Evolutionary conservation across 2,329 filamentous ascomycete genomes (phyloP).

Genomic region (Aspergillus pseudoglaucus): DNA sequence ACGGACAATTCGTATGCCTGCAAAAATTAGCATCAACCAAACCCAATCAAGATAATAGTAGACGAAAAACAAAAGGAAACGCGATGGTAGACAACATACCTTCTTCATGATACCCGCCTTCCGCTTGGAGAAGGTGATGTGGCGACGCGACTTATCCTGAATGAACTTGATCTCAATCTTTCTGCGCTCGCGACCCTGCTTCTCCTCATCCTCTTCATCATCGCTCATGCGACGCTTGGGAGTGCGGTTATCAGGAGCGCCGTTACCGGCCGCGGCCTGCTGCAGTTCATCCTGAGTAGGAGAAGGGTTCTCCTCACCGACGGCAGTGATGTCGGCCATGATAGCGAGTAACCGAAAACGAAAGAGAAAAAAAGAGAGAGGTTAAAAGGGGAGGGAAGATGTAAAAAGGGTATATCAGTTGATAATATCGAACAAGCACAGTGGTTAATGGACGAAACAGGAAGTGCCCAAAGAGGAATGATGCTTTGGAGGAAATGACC

Average conservation of each 20-base stretch:
- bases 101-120: conserved; percentile 99
- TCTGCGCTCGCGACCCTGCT: conserved; percentile 92
- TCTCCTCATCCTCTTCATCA: conserved; percentile 95
- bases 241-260: conserved; percentile 67
- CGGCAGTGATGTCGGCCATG: conserved; percentile 76
- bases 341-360: conserved; percentile 5
- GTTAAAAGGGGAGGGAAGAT: conserved; percentile 4
- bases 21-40: conserved; percentile 9
- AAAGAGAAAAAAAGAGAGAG: too few species aligned
- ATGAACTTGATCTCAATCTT: conserved; percentile 99
- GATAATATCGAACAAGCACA: background rate
- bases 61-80: conserved; percentile 7
- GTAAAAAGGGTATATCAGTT: background rate
- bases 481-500: conserved; percentile 37
- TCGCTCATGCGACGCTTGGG: conserved; percentile 87
- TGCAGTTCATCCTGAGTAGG: conserved; percentile 67
- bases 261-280: conserved; percentile 56
- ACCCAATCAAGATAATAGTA: background rate
- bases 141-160: conserved; percentile 96
- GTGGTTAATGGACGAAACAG: conserved; percentile 6
- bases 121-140: conserved; percentile 99
- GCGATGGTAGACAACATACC: conserved; percentile 53
- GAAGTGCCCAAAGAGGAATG: conserved; percentile 40
- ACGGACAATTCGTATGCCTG: conserved; percentile 97
- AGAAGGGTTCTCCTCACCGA: conserved; percentile 67